Evolutionary conservation across 1,284 basidiomycete genomes (phyloP), one percentile per base, ranked within the genome.

Genomic region (Trametes versicolor): DNA sequence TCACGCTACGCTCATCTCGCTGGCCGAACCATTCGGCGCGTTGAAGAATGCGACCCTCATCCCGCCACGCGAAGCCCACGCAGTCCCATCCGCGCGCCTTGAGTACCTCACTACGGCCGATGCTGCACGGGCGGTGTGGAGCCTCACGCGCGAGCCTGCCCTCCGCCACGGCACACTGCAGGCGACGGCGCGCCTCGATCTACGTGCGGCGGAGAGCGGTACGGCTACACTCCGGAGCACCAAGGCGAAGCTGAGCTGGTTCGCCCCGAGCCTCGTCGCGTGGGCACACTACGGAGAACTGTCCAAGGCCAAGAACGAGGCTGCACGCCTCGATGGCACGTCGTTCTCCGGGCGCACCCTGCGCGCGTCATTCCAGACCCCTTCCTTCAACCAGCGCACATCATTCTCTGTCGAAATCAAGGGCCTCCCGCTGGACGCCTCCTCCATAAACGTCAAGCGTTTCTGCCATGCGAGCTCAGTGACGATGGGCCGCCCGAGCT

Each of bases 381-480:
- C 74, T 8, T 51, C 65, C 6, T 23, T 55, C 36, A 52, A 52
- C 13, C 73, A 75, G 56, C 66, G 36, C 23, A 56, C 45, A 17
- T 74, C 73, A 0, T 76, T 74, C 60, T 74, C 73, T 3, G 73
- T 76, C n/a, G 72, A 72, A 56, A 58, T 76, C 43, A 74, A 73
- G 57, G 72, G 73, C 1, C 67, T 76, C 9, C 72, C 70, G n/a
- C 61, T 70, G 37, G 37, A 64, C 19, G 50, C 61, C 6, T 34
- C 55, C 4, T 13, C 23, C 6, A 37, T 10, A 4, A 50, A 69
- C 21, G 47, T 76, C 23, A 65, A 63, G 50, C 48, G 49, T 9
- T 72, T 74, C 58, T 71, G 69, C 53, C 58, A 51, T 15, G 52
- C 72, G 13, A 12, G 62, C 10, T 70, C 69, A 1, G 66, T 74